Percentiles rank a stretch among this genome's conserved stretches.
Conservation (phyloP, 805 yeast species). For the Metschnikowia lachancei region DNA sequence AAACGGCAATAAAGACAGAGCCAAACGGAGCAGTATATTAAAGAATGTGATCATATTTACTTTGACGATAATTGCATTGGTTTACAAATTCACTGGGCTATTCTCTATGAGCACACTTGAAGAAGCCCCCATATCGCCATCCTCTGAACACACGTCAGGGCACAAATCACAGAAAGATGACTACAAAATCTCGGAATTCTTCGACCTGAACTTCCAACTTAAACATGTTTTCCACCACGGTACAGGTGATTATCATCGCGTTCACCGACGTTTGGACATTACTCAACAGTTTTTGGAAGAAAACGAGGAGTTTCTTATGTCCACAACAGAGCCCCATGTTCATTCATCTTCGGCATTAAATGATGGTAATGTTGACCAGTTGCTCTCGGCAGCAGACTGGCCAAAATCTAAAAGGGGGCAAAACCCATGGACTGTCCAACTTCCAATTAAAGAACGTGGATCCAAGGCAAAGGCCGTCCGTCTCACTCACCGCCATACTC, state of each 20-base stretch:
- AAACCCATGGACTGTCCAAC: constrained; percentile 40
- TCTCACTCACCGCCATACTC: constrained; percentile 42
- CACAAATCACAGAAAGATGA: background rate
- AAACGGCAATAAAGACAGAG: background rate
- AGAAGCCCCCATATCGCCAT: constrained; percentile 1
- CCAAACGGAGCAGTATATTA: background rate
- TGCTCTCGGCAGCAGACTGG: constrained; percentile 33
- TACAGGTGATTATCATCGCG: constrained; percentile 41
- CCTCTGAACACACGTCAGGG: background rate
- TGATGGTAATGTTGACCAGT: constrained; percentile 1
- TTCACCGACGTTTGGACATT: constrained; percentile 51
- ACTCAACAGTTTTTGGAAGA: constrained; percentile 38
- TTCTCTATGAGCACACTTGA: background rate
- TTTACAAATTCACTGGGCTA: background rate
- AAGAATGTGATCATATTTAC: background rate
- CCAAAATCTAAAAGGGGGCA: constrained; percentile 28
- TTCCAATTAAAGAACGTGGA: constrained; percentile 27
- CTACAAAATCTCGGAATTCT: background rate
- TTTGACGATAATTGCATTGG: background rate
- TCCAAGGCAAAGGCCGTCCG: constrained; percentile 24
- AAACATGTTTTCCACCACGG: constrained; percentile 65
- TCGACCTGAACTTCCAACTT: constrained; percentile 27
- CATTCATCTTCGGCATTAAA: background rate
- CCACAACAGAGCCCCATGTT: background rate
- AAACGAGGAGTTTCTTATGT: constrained; percentile 10